Base-by-base conservation (phyloP, 208 protist genomes). In the Leishmania tropica region DNA sequence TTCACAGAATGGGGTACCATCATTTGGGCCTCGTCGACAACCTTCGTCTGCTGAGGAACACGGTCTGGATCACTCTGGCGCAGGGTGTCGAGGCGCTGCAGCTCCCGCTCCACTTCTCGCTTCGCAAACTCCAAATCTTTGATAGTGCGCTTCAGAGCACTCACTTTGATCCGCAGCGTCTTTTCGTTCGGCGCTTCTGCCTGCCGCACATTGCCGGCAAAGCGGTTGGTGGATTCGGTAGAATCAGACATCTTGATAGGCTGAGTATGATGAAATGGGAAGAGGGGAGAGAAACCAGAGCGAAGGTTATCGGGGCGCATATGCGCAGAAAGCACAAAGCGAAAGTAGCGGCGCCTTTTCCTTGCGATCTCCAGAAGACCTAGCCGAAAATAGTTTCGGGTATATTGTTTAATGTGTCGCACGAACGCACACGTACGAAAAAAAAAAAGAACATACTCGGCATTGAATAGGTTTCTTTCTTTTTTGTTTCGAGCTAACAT, bases 1-100 rank as follows among this genome's bases (percentile, higher is more conserved):
- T 96, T 96, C 79, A 89, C 84, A 35, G 90, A 89, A 73, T 95
- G 85, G 7, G 93, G 90, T 31, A 96, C 83, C 93, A 96, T 96
- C 90, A 95, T 95, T 76, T 87, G 81, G 51, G 93, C 91, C 64
- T 96, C 93, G 68, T 80, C 84, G 37, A 96, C 17, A 62, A 96
- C 93, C 75, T 89, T 90, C 64, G 93, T 83, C 81, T 96, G 93
- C 77, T 96, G 93, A 53, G 87, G 81, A 75, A 94, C 85, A 40
- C 86, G 84, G 65, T 96, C 93, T 0, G 85, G 79, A 35, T 88
- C 81, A 19, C n/a, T 84, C 67, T 73, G 53, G 40, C 85, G 84
- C 53, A 93, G 87, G 40, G 73, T 82, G 37, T 94, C 88, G 35
- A 96, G 84, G 35, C 92, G 89, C 75, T 77, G 45, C 65, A 80